These are phyloP conservation scores for Fusarium buxicola DNA, from an alignment of 2,329 filamentous ascomycete genomes.

Conservation along the genomic window DNA sequence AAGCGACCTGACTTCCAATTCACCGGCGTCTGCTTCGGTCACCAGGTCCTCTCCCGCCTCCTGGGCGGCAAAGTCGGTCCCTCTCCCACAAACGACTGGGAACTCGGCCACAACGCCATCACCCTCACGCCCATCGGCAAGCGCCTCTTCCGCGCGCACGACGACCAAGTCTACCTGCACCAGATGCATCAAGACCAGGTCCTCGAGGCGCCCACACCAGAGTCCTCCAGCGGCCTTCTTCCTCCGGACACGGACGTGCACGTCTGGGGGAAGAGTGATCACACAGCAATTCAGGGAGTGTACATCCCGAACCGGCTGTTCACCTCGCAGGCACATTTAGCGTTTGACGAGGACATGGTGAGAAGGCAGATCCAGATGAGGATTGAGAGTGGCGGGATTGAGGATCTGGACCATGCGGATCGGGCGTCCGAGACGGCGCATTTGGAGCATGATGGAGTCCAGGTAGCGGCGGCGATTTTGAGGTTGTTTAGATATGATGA, in stretches of 20 bases:
- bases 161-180: constrained; percentile 66
- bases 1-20: constrained; percentile 65
- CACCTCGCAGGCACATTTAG: constrained; percentile 82
- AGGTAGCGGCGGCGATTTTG: constrained; percentile 74
- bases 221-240: constrained; percentile 55
- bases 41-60: constrained; percentile 81
- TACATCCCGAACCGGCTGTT: constrained; percentile 74
- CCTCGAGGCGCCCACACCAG: constrained; percentile 66
- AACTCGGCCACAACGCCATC: constrained; percentile 75
- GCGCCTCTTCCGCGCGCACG: constrained; percentile 72
- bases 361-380: constrained; percentile 70
- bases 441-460: constrained; percentile 76
- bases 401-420: constrained; percentile 70
- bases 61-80: constrained; percentile 75
- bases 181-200: constrained; percentile 87
- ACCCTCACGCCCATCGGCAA: constrained; percentile 73
- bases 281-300: constrained; percentile 79
- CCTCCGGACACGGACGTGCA: constrained; percentile 56
- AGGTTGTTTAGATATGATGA: constrained; percentile 64
- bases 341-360: constrained; percentile 78
- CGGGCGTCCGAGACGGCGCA: constrained; percentile 71
- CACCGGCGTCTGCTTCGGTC: constrained; percentile 84
- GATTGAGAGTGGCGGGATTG: constrained; percentile 69
- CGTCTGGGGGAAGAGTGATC: constrained; percentile 71
- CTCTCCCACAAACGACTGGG: constrained; percentile 75